These are phyloP conservation scores for Phytophthora hibernalis DNA, from an alignment of 352 stramenopile genomes.

Conservation along the genomic window DNA sequence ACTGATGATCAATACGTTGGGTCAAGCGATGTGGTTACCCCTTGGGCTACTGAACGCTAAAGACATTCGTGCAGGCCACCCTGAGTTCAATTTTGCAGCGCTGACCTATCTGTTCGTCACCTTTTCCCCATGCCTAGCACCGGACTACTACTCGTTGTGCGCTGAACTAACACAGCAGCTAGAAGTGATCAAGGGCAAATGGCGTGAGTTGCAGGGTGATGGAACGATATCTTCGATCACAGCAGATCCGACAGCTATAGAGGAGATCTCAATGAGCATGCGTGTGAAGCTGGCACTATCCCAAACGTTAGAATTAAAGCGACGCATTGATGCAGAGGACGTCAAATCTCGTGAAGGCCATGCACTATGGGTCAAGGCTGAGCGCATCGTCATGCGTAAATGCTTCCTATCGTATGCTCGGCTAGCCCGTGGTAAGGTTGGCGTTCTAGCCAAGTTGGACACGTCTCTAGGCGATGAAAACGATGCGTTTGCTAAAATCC, in stretches of 20 bases:
- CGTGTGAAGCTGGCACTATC: slow-evolving; percentile 78
- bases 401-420: slow-evolving; percentile 79
- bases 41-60: slow-evolving; percentile 63
- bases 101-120: slow-evolving; percentile 78
- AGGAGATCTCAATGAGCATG: slow-evolving; percentile 48
- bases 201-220: slow-evolving; percentile 62
- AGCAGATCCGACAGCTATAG: slow-evolving; percentile 13
- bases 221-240: slow-evolving; percentile 1
- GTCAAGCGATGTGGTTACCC: slow-evolving; percentile 76
- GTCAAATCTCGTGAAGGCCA: slow-evolving; percentile 68
- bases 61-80: slow-evolving; percentile 75
- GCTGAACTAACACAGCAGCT: slow-evolving; percentile 67
- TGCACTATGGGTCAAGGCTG: slow-evolving; percentile 70
- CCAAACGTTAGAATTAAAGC: slow-evolving; percentile 80
- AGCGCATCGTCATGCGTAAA: slow-evolving; percentile 79
- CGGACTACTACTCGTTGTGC: slow-evolving; percentile 54
- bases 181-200: slow-evolving; percentile 58
- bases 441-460: slow-evolving; percentile 62
- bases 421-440: slow-evolving; percentile 67
- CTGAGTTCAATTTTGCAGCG: slow-evolving; percentile 80
- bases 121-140: slow-evolving; percentile 60
- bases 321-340: slow-evolving; percentile 64
- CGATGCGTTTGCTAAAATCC: slow-evolving; percentile 64
- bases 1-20: slow-evolving; percentile 75
- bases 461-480: slow-evolving; percentile 57